Evolutionary conservation across 345 rosid species (phyloP), one percentile per base, ranked within the genome.

Genomic region (Corchorus capsularis): DNA sequence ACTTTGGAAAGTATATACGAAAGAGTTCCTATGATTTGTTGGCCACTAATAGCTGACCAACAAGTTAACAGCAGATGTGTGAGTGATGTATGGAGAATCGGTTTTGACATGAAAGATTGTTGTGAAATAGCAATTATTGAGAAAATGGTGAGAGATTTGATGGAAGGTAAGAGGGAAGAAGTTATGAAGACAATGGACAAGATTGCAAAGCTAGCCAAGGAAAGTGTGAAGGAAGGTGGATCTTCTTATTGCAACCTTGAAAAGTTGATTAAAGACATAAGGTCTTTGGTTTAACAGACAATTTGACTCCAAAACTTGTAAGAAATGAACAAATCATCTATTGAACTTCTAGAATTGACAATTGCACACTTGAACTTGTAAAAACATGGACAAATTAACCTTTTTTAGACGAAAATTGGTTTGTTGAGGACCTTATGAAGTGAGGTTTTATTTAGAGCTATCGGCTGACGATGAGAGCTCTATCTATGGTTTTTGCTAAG

Each of bases 71-170:
- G 89, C 35, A 74, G 89, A 75, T 78, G 68, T 27, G 86, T 81
- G 62, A 60, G 84, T 43, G 82, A 78, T 32, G 80, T 76, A 17
- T 89, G 91, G 89, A 83, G 73, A 22, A 12, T 81, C 0, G 91
- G 93, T 3, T 27, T 87, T 17, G 89, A 87, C 73, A 83, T 86
- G 86, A 87, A 89, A 79, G 91, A 87, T 70, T 52, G 49, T 8
- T 87, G 89, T 66, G 78, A 83, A 5, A 77, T 86, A 66, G 35
- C 17, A 27, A 71, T 80, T n/a, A 68, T 89, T 50, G 86, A 85
- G 75, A 82, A 78, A 69, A 83, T 85, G 88, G 86, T 85, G 12
- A 78, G 63, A 35, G 87, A 83, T 54, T 62, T 87, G 47, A 87
- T 84, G 91, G 86, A 54, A 63, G 80, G 77, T 14, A 83, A 78